Percentiles rank a stretch among this genome's conserved stretches.
Conservation (phyloP, 2,329 filamentous ascomycete species). For the Penicillium sp. region DNA sequence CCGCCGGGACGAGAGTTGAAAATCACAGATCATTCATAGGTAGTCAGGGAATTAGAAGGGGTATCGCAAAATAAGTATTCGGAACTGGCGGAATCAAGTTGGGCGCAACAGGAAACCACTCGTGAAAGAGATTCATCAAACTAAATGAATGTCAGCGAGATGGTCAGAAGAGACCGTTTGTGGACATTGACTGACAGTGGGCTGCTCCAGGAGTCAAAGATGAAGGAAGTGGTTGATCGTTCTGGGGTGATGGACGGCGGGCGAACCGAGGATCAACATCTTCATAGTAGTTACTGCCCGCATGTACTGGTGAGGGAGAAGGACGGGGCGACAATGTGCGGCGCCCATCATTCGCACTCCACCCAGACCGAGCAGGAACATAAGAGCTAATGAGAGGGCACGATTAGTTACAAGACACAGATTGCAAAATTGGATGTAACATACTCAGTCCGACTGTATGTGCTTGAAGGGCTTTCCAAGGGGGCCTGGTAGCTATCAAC, state of each 20-base stretch:
- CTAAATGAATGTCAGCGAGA: slow-evolving; percentile 66
- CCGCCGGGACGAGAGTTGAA: slow-evolving; percentile 9
- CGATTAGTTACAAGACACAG: slow-evolving; percentile 13
- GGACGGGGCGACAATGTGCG: slow-evolving; percentile 15
- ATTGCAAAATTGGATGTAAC: slow-evolving; percentile 28
- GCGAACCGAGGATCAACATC: slow-evolving; percentile 87
- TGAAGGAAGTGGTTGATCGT: slow-evolving; percentile 28
- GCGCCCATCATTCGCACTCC: slow-evolving; percentile 24
- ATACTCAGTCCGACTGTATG: slow-evolving; percentile 70
- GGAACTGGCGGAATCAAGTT: slow-evolving; percentile 6
- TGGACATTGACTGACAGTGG: slow-evolving; percentile 46
- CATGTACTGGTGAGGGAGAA: slow-evolving; percentile 4
- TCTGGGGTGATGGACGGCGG: slow-evolving; percentile 26
- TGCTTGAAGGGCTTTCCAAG: slow-evolving; percentile 60
- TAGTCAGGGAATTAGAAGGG: slow-evolving; percentile 12
- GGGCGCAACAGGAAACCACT: slow-evolving; percentile 3
- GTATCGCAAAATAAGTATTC: slow-evolving; percentile 19
- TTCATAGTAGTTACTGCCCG: slow-evolving; percentile 66
- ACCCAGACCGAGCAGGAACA: slow-evolving; percentile 44
- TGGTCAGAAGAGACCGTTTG: slow-evolving; percentile 24
- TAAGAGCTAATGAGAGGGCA: slow-evolving; percentile 26
- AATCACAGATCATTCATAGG: slow-evolving; percentile 9
- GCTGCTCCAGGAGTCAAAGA: slow-evolving; percentile 35
- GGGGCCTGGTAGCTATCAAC: slow-evolving; percentile 23
- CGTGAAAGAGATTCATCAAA: slow-evolving; percentile 56